A percentile compares a stretch with the other conserved stretches of the same genome.
phyloP scores from a whole-genome alignment of 73 alveolate genomes.

The Durusdinium trenchii region DNA sequence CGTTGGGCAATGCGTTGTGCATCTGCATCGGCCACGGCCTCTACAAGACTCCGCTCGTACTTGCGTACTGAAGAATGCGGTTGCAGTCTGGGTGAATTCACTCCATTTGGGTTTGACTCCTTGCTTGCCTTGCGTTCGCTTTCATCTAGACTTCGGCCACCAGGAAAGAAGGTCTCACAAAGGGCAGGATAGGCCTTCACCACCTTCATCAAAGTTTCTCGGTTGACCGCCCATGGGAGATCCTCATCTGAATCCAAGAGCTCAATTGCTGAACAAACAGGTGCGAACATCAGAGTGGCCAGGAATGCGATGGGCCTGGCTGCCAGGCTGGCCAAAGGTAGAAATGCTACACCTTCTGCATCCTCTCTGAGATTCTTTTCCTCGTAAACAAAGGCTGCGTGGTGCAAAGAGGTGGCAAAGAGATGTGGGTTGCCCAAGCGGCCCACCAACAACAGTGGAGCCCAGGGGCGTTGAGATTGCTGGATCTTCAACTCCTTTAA shows the following conservation, averaged over 20 bases:
- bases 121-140: too few relatives aligned
- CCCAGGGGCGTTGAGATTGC: constrained; percentile 88
- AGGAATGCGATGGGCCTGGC: constrained; percentile 87
- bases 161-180: constrained; percentile 62
- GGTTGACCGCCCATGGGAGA: constrained; percentile 82
- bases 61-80: too few relatives aligned
- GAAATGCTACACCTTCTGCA: constrained; percentile 54
- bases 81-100: too few relatives aligned
- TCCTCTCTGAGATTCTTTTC: neutral
- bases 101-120: too few relatives aligned
- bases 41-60: too few relatives aligned
- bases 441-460: constrained; percentile 80
- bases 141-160: too few relatives aligned
- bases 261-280: constrained; percentile 41
- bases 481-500: constrained; percentile 82
- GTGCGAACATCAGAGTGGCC: constrained; percentile 92
- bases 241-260: constrained; percentile 40
- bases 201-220: constrained; percentile 61
- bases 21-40: too few relatives aligned
- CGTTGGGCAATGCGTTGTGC: too few relatives aligned
- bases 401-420: constrained; percentile 90
- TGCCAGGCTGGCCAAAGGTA: constrained; percentile 55
- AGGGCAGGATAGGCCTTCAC: constrained; percentile 68
- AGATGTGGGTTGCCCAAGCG: constrained; percentile 93
- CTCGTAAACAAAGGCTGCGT: constrained; percentile 35